Conservation (phyloP, 805 yeast species). For the Saccharomyces eubayanus region DNA sequence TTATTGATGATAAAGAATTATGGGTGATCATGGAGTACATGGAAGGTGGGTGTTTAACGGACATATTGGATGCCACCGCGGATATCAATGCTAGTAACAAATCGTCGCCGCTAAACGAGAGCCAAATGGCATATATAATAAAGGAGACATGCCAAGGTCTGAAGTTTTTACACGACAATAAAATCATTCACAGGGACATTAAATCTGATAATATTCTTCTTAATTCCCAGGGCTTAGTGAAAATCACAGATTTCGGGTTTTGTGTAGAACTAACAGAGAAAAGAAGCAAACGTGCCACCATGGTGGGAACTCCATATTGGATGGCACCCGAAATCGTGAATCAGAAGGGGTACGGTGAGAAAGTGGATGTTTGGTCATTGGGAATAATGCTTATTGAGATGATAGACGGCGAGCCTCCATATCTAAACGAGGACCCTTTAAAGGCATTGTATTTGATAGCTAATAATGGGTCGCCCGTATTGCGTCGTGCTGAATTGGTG, state of each 20-base stretch:
- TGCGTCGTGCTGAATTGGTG: conserved; percentile 80
- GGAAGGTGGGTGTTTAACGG: conserved; percentile 98
- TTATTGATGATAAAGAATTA: conserved; percentile 68
- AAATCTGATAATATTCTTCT: conserved; percentile 90
- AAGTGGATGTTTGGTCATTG: conserved; percentile 95
- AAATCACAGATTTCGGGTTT: conserved; percentile 94
- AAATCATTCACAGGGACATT: conserved; percentile 93
- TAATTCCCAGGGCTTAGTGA: conserved; percentile 75
- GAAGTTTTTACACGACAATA: conserved; percentile 83
- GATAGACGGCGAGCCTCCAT: conserved; percentile 99
- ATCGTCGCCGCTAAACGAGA: conserved; percentile 50
- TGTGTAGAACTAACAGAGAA: conserved; percentile 87
- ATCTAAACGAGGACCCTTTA: conserved; percentile 92
- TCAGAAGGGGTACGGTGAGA: conserved; percentile 90
- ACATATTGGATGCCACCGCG: conserved; percentile 84
- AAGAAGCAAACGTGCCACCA: conserved; percentile 85
- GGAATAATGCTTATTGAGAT: conserved; percentile 98
- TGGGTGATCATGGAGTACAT: conserved; percentile 99
- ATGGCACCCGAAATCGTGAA: conserved; percentile 99
- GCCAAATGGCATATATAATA: conserved; percentile 87
- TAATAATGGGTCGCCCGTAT: conserved; percentile 92
- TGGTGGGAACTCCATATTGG: conserved; percentile 99
- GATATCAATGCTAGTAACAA: conserved; percentile 27
- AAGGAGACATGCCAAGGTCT: conserved; percentile 85
- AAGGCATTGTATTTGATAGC: conserved; percentile 91